Evolutionary conservation across 306 rosid species (phyloP), one percentile per base, ranked within the genome.

Genomic region (Prunus mume): DNA sequence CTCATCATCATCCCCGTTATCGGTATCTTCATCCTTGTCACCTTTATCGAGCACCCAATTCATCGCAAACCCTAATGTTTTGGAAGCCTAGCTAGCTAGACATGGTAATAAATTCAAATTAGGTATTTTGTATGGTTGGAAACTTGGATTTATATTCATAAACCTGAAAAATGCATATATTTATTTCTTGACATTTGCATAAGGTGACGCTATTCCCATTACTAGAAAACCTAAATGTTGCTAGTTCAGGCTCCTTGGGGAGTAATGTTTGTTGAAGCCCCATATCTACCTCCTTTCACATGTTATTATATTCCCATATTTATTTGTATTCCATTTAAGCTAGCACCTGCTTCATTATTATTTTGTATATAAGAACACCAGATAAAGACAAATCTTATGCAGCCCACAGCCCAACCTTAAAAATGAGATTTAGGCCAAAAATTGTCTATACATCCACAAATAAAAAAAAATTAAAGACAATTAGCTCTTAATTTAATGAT

Each of bases 191-290:
- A 45, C 61, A 45, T 75, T 71, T 75, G 27, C 49, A 65, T 61
- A 19, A 69, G 54, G 22, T 74, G 25, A 45, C 69, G 75, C 15
- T 32, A 68, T 17, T 57, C 32, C 63, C 73, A 67, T 47, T 63
- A 68, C 66, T 50, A 52, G 82, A 75, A 76, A 78, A 78, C 80
- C 82, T 69, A 81, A 65, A 78, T 72, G 82, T 83, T 78, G 77
- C 84, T 76, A 69, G 84, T 50, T 79, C 73, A 79, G 82, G 89
- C 60, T 79, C 71, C 58, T 65, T 67, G 34, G 72, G 61, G 73
- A 79, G 79, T 80, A 75, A 63, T 55, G 68, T 52, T 57, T 61
- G 66, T 52, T 66, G 72, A 72, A 65, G 47, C 80, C 67, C 76
- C 34, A 71, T 63, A 60, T 63, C 50, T 54, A 24, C 45, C 13